A percentile compares a stretch with the other conserved stretches of the same genome.
Evolutionary conservation across 768 basidiomycete species (phyloP).

Genomic region (Russula virescens): DNA sequence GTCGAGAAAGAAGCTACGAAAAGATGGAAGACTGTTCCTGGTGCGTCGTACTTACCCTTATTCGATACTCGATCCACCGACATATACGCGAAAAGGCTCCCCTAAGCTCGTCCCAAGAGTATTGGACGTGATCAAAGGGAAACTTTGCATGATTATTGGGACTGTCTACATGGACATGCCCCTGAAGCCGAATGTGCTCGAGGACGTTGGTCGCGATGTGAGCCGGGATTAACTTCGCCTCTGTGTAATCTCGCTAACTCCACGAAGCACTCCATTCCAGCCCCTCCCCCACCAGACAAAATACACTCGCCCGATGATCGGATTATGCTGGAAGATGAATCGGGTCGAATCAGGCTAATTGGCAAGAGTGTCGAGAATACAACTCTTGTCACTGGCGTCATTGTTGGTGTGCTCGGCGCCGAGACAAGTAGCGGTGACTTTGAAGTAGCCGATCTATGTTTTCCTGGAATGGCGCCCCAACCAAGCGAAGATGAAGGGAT

Average conservation of each 20-base stretch:
- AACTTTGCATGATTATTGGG: slow-evolving; percentile 86
- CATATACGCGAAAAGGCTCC: slow-evolving; percentile 40
- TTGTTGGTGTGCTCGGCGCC: slow-evolving; percentile 83
- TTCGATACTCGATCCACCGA: neutral
- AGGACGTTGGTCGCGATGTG: slow-evolving; percentile 91
- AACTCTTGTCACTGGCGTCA: slow-evolving; percentile 82
- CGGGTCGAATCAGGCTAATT: slow-evolving; percentile 83
- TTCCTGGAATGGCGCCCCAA: slow-evolving; percentile 75
- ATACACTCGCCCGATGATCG: slow-evolving; percentile 72
- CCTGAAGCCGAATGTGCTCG: slow-evolving; percentile 94
- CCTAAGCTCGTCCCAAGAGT: slow-evolving; percentile 73
- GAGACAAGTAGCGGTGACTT: slow-evolving; percentile 90
- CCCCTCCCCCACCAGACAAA: slow-evolving; percentile 71
- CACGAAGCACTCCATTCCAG: slow-evolving; percentile 71
- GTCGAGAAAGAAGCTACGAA: slow-evolving; percentile 45
- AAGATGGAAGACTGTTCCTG: slow-evolving; percentile 46
- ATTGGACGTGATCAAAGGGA: slow-evolving; percentile 78
- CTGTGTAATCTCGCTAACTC: slow-evolving; percentile 5
- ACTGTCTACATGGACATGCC: slow-evolving; percentile 99
- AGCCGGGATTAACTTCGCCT: slow-evolving; percentile 30
- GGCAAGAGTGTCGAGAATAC: slow-evolving; percentile 61
- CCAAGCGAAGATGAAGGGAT: slow-evolving; percentile 39
- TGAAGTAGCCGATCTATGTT: slow-evolving; percentile 86
- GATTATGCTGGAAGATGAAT: slow-evolving; percentile 93
- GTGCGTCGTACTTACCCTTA: slow-evolving; percentile 26